Base-by-base conservation (phyloP, 1,284 basidiomycete genomes). In the Ustilago crameri region DNA sequence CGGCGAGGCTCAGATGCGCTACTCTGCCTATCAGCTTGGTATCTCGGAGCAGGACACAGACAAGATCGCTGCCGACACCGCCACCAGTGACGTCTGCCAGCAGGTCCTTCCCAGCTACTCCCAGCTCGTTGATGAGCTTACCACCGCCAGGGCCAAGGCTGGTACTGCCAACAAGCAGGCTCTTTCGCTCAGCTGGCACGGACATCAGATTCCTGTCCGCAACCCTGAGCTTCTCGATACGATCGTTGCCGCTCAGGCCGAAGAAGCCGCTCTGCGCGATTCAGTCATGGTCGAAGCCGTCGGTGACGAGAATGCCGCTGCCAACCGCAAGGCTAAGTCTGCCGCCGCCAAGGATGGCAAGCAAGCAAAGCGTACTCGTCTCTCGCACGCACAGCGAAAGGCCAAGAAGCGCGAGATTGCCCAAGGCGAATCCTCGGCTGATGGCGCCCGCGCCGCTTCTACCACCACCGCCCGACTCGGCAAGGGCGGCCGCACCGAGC, bases 151-250 rank as follows among this genome's bases (percentile, higher is more conserved):
- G 52, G 42, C 62, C 78, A 87, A 86, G 9, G 43, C 53, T 22
- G 62, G 53, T 23, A 46, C 42, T 17, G 48, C 41, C n/a, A 48
- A 65, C 53, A 71, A 71, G 51, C 88, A 86, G 76, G 84, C 92
- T 42, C 84, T 86, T 54, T 85, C 88, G 53, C 84, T 95, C 46
- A 78, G 86, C 5, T 98, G 94, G 91, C 92, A 93, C 63, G 92
- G 89, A 10, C 88, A 91, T 75, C 88, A 89, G 3, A 89, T 98
- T 9, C 93, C 93, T 17, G 87, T 97, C 45, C 88, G 94, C 54
- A 93, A 91, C 76, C 92, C 93, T 0, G 94, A 98, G 85, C 85
- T 98, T 49, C 93, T 97, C 49, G 91, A 92, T 76, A 91, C 91
- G 18, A 86, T 97, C 64, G 84, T 93, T 61, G 90, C 89, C 75